phyloP scores from a whole-genome alignment of 495 filamentous ascomycete genomes.

The Delitschia confertaspora region DNA sequence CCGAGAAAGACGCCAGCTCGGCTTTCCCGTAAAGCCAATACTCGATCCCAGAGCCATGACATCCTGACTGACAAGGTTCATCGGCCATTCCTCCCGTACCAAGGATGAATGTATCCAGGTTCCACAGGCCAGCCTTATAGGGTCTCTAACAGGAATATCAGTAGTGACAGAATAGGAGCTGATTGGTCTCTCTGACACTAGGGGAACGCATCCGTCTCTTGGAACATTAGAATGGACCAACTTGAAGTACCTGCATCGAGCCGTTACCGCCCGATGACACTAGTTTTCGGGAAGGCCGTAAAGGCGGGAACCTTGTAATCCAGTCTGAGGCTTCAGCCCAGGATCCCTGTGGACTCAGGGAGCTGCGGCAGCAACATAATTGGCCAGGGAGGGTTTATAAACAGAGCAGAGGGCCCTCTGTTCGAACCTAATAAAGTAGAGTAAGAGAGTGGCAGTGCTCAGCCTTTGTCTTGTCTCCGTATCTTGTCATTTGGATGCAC shows the following conservation, averaged over 20 bases:
- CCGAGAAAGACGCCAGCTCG: slow-evolving; percentile 20
- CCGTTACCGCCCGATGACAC: slow-evolving; percentile 27
- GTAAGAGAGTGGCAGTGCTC: slow-evolving; percentile 25
- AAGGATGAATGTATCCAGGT: slow-evolving; percentile 13
- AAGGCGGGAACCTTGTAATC: slow-evolving; percentile 19
- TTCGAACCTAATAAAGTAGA: slow-evolving; percentile 10
- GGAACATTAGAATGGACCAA: slow-evolving; percentile 10
- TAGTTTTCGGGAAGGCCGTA: slow-evolving; percentile 24
- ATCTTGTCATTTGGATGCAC: slow-evolving; percentile 6
- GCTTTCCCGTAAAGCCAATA: slow-evolving; percentile 21
- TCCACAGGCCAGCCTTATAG: slow-evolving; percentile 21
- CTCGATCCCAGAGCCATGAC: slow-evolving; percentile 12
- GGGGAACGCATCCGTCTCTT: slow-evolving; percentile 9
- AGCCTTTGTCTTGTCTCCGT: slow-evolving; percentile 21
- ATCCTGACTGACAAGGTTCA: slow-evolving; percentile 8
- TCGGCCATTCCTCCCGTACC: slow-evolving; percentile 3
- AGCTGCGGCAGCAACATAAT: slow-evolving; percentile 17
- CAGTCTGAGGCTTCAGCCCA: slow-evolving; percentile 19
- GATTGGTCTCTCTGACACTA: slow-evolving; percentile 10
- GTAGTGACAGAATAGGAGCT: background rate
- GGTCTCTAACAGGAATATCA: slow-evolving; percentile 6
- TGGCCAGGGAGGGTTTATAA: slow-evolving; percentile 1
- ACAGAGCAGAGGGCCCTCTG: slow-evolving; percentile 8
- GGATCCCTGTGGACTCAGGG: slow-evolving; percentile 5
- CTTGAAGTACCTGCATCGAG: slow-evolving; percentile 25